Percentiles rank a stretch among this genome's conserved stretches.
Evolutionary conservation across 805 yeast genomes (phyloP).

Genomic region (Ascoidea tarda): DNA sequence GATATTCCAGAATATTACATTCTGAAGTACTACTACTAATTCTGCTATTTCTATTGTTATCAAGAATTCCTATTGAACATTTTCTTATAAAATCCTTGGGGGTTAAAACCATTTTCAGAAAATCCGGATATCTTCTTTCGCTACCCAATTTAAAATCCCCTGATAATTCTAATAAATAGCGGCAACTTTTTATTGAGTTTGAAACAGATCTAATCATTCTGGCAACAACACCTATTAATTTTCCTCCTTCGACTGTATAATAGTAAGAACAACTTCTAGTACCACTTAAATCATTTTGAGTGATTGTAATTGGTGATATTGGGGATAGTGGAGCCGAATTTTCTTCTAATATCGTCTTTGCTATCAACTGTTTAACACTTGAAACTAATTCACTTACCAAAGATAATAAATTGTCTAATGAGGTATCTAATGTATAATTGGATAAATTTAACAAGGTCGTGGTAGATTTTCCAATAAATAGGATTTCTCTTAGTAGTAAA

Average conservation of each 20-base stretch:
- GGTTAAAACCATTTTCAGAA: constrained; percentile 37
- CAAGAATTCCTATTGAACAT: constrained; percentile 49
- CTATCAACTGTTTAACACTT: constrained; percentile 48
- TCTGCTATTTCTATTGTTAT: constrained; percentile 11
- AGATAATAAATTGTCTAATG: constrained; percentile 43
- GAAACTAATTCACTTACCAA: constrained; percentile 52
- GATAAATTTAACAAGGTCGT: constrained; percentile 5
- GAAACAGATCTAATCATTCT: constrained; percentile 43
- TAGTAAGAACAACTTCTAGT: constrained; percentile 21
- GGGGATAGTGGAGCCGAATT: not conserved
- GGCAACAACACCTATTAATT: constrained; percentile 43
- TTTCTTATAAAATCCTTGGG: constrained; percentile 45
- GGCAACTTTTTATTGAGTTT: constrained; percentile 33
- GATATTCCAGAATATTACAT: not conserved
- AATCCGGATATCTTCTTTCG: constrained; percentile 56
- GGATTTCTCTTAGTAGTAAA: constrained; percentile 44
- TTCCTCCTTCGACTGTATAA: constrained; percentile 56
- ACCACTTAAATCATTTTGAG: constrained; percentile 3
- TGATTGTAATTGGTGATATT: not conserved
- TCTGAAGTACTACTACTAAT: not conserved
- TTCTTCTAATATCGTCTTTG: constrained; percentile 33
- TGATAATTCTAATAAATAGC: constrained; percentile 35
- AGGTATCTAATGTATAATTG: constrained; percentile 19
- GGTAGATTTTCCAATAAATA: constrained; percentile 38
- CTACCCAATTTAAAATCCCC: constrained; percentile 51